Evolutionary conservation across 768 basidiomycete species (phyloP).

Genomic region (Leccinum disarticulatum): DNA sequence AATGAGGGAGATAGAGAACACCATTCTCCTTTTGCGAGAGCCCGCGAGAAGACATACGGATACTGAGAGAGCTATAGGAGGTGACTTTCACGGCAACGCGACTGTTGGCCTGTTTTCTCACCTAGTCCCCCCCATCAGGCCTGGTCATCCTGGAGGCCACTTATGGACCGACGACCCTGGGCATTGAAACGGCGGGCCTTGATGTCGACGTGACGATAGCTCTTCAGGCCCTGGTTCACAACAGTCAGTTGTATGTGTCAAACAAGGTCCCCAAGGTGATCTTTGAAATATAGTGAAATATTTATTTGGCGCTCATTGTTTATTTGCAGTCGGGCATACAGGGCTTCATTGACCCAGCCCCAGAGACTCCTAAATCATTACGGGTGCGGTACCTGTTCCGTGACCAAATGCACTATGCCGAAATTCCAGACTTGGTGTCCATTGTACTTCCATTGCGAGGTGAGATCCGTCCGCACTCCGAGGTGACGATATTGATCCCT

Average conservation of each 20-base stretch:
- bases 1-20: constrained; percentile 63
- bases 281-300: background rate
- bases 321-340: constrained; percentile 61
- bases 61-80: constrained; percentile 64
- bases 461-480: constrained; percentile 37
- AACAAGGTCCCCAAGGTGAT: constrained; percentile 71
- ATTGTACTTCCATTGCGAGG: constrained; percentile 76
- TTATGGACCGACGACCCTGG: constrained; percentile 60
- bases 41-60: constrained; percentile 62
- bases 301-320: constrained; percentile 5
- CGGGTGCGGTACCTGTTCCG: constrained; percentile 77
- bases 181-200: constrained; percentile 52
- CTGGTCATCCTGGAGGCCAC: constrained; percentile 74
- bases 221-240: constrained; percentile 76
- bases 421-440: constrained; percentile 67
- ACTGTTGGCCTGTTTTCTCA: constrained; percentile 14
- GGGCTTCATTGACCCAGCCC: constrained; percentile 87
- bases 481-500: constrained; percentile 7
- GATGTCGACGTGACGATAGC: constrained; percentile 77
- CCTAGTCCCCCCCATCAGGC: constrained; percentile 42
- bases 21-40: constrained; percentile 62
- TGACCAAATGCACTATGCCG: constrained; percentile 70
- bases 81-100: constrained; percentile 37
- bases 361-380: constrained; percentile 67
- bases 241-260: constrained; percentile 77